Conservation (phyloP, 2,329 filamentous ascomycete species). For the Aaosphaeria pasadenensis region DNA sequence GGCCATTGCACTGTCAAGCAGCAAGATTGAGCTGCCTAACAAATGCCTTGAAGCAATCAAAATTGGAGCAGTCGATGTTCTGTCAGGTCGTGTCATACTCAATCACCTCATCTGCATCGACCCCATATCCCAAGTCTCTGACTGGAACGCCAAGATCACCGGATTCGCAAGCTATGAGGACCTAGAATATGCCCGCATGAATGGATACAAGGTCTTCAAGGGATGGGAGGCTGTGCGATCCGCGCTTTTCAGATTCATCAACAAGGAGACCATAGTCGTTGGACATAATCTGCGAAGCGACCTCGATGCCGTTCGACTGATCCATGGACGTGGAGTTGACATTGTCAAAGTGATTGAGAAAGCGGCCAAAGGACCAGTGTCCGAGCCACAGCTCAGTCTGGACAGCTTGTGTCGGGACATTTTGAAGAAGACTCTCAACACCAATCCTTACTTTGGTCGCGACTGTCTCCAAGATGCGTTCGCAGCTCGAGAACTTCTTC, state of each 20-base stretch:
- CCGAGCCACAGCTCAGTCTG: slow-evolving; percentile 26
- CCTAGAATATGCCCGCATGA: slow-evolving; percentile 21
- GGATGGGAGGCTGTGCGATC: slow-evolving; percentile 30
- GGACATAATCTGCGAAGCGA: slow-evolving; percentile 32
- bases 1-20: slow-evolving; percentile 25
- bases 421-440: slow-evolving; percentile 8
- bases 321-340: slow-evolving; percentile 33
- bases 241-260: slow-evolving; percentile 27
- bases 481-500: slow-evolving; percentile 48
- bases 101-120: slow-evolving; percentile 29
- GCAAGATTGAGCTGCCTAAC: slow-evolving; percentile 22
- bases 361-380: slow-evolving; percentile 29
- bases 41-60: slow-evolving; percentile 26
- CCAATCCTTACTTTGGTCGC: slow-evolving; percentile 36
- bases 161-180: slow-evolving; percentile 20
- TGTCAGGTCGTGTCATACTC: slow-evolving; percentile 29
- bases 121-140: slow-evolving; percentile 11
- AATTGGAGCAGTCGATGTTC: slow-evolving; percentile 29
- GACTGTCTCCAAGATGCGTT: slow-evolving; percentile 51
- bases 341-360: slow-evolving; percentile 29
- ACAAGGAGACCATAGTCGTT: slow-evolving; percentile 32
- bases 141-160: slow-evolving; percentile 24
- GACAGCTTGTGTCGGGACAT: slow-evolving; percentile 26
- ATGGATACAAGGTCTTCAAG: slow-evolving; percentile 30
- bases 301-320: slow-evolving; percentile 31